Evolutionary conservation across 2,329 filamentous ascomycete species (phyloP).

Genomic region (Cercospora beticola): DNA sequence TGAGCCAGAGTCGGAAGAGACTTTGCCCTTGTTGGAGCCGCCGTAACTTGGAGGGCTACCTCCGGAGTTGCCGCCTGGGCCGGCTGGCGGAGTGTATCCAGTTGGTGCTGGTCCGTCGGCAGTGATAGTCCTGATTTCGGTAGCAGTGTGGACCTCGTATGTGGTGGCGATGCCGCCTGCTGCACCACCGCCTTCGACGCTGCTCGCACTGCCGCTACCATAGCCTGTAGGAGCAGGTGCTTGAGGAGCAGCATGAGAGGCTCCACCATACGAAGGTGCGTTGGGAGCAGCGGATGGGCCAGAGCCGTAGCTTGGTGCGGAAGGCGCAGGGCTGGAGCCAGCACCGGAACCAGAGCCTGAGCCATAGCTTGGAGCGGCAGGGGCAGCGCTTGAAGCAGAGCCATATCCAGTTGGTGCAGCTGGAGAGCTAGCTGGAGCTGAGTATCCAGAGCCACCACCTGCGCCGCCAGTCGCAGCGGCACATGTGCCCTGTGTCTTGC

Average conservation of each 20-base stretch:
- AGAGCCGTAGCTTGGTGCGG: neutral
- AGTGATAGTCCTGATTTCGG: constrained; percentile 22
- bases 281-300: too few species aligned
- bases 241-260: neutral
- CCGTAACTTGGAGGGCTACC: neutral
- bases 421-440: neutral
- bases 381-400: constrained; percentile 5
- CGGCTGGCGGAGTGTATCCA: neutral
- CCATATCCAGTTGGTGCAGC: neutral
- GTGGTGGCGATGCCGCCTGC: constrained; percentile 1
- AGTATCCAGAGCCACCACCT: too few species aligned
- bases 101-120: constrained; percentile 13
- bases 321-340: neutral
- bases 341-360: neutral
- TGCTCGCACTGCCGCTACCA: neutral
- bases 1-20: neutral
- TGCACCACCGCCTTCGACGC: neutral
- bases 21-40: neutral
- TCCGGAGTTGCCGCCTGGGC: neutral
- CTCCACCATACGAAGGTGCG: neutral
- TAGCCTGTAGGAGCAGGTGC: constrained; percentile 9
- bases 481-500: constrained; percentile 12
- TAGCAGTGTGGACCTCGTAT: constrained; percentile 17
- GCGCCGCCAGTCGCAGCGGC: constrained; percentile 8
- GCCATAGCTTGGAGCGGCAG: constrained; percentile 5